Percentiles rank a stretch among this genome's conserved stretches.
Conservation (phyloP, 208 protist genomes). For the Naegleria fowleri region DNA sequence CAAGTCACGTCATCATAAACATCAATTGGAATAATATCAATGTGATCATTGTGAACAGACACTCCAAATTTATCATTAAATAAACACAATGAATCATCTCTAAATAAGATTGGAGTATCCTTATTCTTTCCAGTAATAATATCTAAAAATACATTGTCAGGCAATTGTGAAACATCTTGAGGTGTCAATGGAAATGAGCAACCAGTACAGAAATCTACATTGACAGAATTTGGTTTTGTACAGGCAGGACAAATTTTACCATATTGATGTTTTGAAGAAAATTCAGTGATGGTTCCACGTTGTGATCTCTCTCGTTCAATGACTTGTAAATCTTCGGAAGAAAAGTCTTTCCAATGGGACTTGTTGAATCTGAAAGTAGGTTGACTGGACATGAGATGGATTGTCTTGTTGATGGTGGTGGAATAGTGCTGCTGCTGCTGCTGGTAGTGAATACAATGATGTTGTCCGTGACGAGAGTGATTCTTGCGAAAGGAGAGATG, state of each 20-base stretch:
- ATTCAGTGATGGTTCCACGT: neutral
- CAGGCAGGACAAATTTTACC: constrained; percentile 19
- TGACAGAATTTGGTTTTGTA: neutral
- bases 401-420: neutral
- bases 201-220: constrained; percentile 3
- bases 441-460: too few relatives aligned
- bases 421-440: neutral
- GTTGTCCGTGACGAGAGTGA: too few relatives aligned
- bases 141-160: constrained; percentile 20
- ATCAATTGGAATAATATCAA: constrained; percentile 17
- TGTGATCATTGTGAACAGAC: neutral
- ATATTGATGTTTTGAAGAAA: neutral
- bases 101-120: neutral
- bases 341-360: neutral
- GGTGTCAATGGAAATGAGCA: neutral
- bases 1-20: neutral
- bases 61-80: constrained; percentile 25
- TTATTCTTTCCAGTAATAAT: neutral
- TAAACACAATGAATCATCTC: neutral
- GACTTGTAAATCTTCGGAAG: neutral
- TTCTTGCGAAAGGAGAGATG: too few relatives aligned
- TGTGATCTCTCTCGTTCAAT: neutral
- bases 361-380: neutral
- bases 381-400: neutral
- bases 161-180: neutral